phyloP scores from a whole-genome alignment of 139 green algal species.

The Nannochloris sp. region DNA sequence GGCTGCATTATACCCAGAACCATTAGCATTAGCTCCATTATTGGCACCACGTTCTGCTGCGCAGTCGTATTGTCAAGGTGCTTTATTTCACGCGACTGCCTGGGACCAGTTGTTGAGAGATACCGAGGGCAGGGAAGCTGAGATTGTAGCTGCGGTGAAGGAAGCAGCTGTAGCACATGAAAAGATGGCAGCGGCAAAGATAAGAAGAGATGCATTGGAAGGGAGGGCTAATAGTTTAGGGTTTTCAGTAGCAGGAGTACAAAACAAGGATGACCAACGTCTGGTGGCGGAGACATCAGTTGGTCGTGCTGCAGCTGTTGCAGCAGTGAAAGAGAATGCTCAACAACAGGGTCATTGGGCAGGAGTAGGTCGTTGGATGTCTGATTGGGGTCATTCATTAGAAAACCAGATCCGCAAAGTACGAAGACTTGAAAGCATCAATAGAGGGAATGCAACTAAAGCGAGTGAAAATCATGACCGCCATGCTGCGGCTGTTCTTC shows the following conservation, averaged over 20 bases:
- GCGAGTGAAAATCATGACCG: background rate
- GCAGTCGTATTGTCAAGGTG: constrained; percentile 66
- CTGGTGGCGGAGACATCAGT: background rate
- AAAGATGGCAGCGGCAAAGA: background rate
- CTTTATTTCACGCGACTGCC: constrained; percentile 49
- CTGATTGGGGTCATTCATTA: background rate
- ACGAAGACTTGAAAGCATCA: constrained; percentile 16
- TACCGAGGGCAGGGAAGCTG: constrained; percentile 2
- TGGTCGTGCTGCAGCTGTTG: background rate
- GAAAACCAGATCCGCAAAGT: background rate
- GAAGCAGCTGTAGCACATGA: background rate
- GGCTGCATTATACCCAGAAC: constrained; percentile 50
- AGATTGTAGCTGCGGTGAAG: constrained; percentile 11
- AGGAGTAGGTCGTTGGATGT: background rate
- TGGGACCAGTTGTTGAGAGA: constrained; percentile 30
- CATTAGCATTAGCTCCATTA: constrained; percentile 55
- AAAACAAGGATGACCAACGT: background rate
- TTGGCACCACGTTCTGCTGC: constrained; percentile 70
- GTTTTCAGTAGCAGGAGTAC: constrained; percentile 1
- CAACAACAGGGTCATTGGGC: background rate
- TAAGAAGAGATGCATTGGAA: background rate
- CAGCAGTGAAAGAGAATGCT: background rate
- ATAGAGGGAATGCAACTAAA: too few relatives aligned
- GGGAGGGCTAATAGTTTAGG: constrained; percentile 10
- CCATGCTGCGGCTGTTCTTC: constrained; percentile 1